Conservation (phyloP, 139 green algal genomes). For the Haematococcus lacustris region DNA sequence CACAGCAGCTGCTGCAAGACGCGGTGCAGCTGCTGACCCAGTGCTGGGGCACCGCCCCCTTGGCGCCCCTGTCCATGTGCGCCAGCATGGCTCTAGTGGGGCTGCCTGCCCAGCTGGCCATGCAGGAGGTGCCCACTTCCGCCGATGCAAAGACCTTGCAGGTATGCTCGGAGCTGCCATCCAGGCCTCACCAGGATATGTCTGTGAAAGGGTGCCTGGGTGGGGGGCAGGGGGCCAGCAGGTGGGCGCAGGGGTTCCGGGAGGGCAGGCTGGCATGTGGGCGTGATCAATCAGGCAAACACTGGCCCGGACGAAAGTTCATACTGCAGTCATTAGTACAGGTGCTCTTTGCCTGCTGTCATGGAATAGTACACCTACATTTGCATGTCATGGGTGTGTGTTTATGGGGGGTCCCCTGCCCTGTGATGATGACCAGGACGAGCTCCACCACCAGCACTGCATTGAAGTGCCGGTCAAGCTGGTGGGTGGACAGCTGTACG, state of each 20-base stretch:
- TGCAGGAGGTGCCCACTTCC: constrained; percentile 27
- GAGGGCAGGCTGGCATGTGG: neutral
- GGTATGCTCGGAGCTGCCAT: too few relatives aligned
- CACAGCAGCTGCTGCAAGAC: constrained; percentile 20
- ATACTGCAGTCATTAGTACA: neutral
- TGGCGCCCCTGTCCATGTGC: constrained; percentile 40
- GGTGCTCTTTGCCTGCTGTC: neutral
- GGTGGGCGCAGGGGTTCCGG: neutral
- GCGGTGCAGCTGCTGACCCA: constrained; percentile 31
- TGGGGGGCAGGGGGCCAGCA: neutral
- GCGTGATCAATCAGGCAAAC: neutral
- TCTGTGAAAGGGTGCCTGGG: neutral
- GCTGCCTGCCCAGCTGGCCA: constrained; percentile 18
- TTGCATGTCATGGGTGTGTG: neutral
- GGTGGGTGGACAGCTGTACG: constrained; percentile 44
- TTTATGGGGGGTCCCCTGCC: too few relatives aligned
- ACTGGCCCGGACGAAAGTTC: neutral
- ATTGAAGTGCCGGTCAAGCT: constrained; percentile 63
- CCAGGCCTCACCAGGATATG: too few relatives aligned
- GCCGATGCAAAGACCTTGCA: constrained; percentile 57
- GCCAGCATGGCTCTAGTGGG: constrained; percentile 42
- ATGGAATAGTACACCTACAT: neutral
- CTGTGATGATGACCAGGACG: constrained; percentile 40
- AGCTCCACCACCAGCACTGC: constrained; percentile 33
- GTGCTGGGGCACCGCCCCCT: constrained; percentile 23